A percentile compares a stretch with the other conserved stretches of the same genome.
Conservation (phyloP, 176 grass and related monocot genomes). For the Guadua angustifolia region DNA sequence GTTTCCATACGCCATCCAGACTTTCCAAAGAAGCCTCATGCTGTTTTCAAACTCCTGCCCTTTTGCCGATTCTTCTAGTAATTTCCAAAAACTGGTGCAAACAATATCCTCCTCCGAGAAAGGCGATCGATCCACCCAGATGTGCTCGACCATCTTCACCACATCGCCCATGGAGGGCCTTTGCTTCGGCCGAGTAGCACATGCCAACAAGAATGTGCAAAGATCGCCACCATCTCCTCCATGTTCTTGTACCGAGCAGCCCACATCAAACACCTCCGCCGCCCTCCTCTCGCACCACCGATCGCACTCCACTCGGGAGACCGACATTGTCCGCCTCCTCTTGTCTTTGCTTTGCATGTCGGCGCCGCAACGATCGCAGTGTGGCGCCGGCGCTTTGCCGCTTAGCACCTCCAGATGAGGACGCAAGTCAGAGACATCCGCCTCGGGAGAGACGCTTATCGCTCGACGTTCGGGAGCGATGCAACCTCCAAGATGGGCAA, state of each 20-base stretch:
- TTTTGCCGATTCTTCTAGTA: no score
- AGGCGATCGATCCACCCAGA: slow-evolving; percentile 59
- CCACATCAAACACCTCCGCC: slow-evolving; percentile 82
- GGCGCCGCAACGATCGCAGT: slow-evolving; percentile 27
- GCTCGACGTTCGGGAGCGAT: slow-evolving; percentile 57
- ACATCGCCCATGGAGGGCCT: slow-evolving; percentile 69
- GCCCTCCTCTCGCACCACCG: slow-evolving; percentile 85
- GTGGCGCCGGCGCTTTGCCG: slow-evolving; percentile 54
- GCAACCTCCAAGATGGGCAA: slow-evolving; percentile 63
- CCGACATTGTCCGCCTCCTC: slow-evolving; percentile 4
- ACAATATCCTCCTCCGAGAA: slow-evolving; percentile 63
- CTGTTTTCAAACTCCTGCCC: no score
- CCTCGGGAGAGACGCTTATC: slow-evolving; percentile 67
- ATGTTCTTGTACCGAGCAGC: slow-evolving; percentile 79
- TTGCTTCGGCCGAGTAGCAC: slow-evolving; percentile 61
- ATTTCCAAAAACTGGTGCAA: no score
- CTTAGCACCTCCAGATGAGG: slow-evolving; percentile 74
- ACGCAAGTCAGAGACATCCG: slow-evolving; percentile 83
- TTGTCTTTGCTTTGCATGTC: slow-evolving; percentile 36
- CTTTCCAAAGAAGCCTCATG: no score
- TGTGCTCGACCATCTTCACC: slow-evolving; percentile 78
- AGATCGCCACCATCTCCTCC: slow-evolving; percentile 84
- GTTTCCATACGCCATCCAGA: no score
- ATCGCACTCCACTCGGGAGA: slow-evolving; percentile 72
- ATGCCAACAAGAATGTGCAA: slow-evolving; percentile 69